These are phyloP conservation scores for Phytophthora kernoviae DNA, from an alignment of 352 stramenopile species.

Conservation along the genomic window DNA sequence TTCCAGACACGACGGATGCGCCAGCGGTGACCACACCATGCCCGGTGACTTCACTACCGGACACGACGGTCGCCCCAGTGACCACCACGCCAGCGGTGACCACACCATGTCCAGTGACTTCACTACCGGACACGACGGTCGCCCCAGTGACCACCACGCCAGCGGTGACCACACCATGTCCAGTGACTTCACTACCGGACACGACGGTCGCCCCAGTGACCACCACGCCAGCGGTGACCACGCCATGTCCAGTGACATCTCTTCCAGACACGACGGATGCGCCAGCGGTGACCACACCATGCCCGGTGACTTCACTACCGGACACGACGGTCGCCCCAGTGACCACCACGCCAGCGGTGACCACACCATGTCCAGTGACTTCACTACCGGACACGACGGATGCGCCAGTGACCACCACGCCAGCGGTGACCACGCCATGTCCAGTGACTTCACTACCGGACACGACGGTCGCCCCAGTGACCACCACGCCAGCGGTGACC, in stretches of 20 bases:
- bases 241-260: slow-evolving; percentile 6
- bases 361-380: slow-evolving; percentile 4
- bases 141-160: neutral
- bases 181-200: slow-evolving; percentile 11
- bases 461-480: neutral
- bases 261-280: slow-evolving; percentile 2
- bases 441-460: slow-evolving; percentile 13
- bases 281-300: slow-evolving; percentile 4
- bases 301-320: slow-evolving; percentile 6
- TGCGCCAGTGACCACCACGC: neutral
- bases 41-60: slow-evolving; percentile 19
- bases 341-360: neutral
- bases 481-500: neutral
- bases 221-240: slow-evolving; percentile 1
- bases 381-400: slow-evolving; percentile 4
- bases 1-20: slow-evolving; percentile 5
- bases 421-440: slow-evolving; percentile 1
- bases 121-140: slow-evolving; percentile 3
- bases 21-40: slow-evolving; percentile 7
- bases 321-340: slow-evolving; percentile 7
- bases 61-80: neutral
- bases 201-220: neutral
- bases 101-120: slow-evolving; percentile 3
- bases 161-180: slow-evolving; percentile 6
- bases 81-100: neutral